Evolutionary conservation across 495 filamentous ascomycete genomes (phyloP), one percentile per base, ranked within the genome.

Genomic region (Darksidea phi): DNA sequence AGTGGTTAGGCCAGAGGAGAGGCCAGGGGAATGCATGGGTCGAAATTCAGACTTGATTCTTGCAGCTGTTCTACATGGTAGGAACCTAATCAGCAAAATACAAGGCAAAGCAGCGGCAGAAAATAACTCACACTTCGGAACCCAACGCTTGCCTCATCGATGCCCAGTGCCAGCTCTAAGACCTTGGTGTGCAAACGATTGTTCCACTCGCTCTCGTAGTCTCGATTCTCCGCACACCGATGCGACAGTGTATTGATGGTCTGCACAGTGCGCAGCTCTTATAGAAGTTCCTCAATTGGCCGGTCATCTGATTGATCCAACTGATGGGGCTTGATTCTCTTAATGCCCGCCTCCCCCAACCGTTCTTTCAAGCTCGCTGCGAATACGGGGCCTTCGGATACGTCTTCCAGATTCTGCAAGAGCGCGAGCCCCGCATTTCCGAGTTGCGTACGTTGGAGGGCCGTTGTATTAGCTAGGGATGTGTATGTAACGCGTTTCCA

Each of bases 321-420:
- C 17, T 50, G 48, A 23, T 50, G 48, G 18, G 23, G 18, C 48
- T 50, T 50, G 8, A 50, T 23, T 21, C 28, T 50, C 18, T 23
- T 23, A 10, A 50, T 24, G 24, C 28, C 23, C 48, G 17, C 48
- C 48, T 50, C 48, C 48, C 18, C 48, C 48, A 50, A 23, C 48
- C 48, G 48, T 50, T 50, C 18, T 28, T 50, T 50, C 18, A 50
- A 23, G 23, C 28, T 50, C 24, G 48, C 36, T 24, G 48, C 18
- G 18, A 50, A 17, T 17, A 50, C 48, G 28, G 48, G 11, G 18
- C 48, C 48, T 8, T 50, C 48, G 48, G 18, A 17, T 23, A 50
- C 48, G 28, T 50, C 48, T 23, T 50, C 48, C 48, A 50, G 48
- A 17, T 50, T 50, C 48, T 50, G 18, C 23, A 50, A 50, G 48